Percentiles rank a stretch among this genome's conserved stretches.
These are phyloP conservation scores for Calonectria honghensis DNA, from an alignment of 2,329 filamentous ascomycete genomes.

Conservation along the genomic window DNA sequence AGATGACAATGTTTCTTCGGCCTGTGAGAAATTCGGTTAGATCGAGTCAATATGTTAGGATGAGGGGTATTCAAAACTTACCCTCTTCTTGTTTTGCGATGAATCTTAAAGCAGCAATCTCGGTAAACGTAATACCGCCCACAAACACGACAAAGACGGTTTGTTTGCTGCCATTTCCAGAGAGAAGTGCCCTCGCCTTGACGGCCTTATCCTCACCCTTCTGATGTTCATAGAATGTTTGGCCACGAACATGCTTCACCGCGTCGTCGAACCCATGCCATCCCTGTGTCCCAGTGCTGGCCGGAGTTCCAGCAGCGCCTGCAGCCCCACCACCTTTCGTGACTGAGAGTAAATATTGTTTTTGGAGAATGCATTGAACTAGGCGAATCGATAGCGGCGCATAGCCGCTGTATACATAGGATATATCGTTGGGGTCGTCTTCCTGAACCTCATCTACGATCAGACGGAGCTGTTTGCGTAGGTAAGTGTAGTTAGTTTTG, in stretches of 20 bases:
- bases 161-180: constrained; percentile 86
- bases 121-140: constrained; percentile 96
- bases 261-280: constrained; percentile 97
- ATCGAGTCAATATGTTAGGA: neutral
- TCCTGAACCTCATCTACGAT: constrained; percentile 98
- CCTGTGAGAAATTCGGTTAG: constrained; percentile 64
- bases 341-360: constrained; percentile 85
- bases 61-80: constrained; percentile 57
- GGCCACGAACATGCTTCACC: constrained; percentile 89
- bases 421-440: constrained; percentile 92
- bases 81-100: constrained; percentile 89
- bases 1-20: constrained; percentile 90
- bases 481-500: constrained; percentile 92
- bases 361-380: constrained; percentile 94
- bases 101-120: constrained; percentile 95
- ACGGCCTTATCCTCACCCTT: constrained; percentile 95
- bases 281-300: constrained; percentile 81
- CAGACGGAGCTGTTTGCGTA: constrained; percentile 89
- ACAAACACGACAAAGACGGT: constrained; percentile 97
- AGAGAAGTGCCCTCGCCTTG: constrained; percentile 88
- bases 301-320: constrained; percentile 52
- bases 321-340: constrained; percentile 75
- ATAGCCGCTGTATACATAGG: constrained; percentile 99
- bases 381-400: constrained; percentile 93
- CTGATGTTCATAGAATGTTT: constrained; percentile 93